Base-by-base conservation (phyloP, 345 rosid species). In the Lepidium sativum region DNA sequence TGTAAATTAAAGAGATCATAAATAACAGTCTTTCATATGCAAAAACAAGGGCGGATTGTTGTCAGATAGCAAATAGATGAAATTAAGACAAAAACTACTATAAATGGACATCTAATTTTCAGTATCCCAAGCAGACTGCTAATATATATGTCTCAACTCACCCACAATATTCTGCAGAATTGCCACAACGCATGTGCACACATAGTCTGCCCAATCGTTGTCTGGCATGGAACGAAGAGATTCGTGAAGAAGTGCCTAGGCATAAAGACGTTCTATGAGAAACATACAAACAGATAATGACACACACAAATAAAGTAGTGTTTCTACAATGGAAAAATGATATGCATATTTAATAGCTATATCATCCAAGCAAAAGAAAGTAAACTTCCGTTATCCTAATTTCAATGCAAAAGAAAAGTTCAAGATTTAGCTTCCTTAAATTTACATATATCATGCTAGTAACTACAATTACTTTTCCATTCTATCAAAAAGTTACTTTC, bases 81-180 rank as follows among this genome's bases (percentile, higher is more conserved):
- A 13, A 37, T 5, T 16, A 55, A 53, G 15, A 25, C 20, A 31
- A 50, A n/a, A n/a, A n/a, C n/a, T n/a, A 41, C 33, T 27, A 69
- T 23, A 33, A 50, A 50, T 40, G 43, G 55, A 42, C 13, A 29
- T 21, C n/a, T n/a, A 16, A 3, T 14, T 41, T 39, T 51, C 11
- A 39, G 29, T 18, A 17, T 32, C n/a, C 11, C 44, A 69, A 15
- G 52, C 37, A 41, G 60, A 54, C 33, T 54, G 17, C 49, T 62
- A 15, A 44, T 9, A 47, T 35, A 65, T 60, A 29, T 41, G 31
- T 57, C 43, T 52, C 38, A 67, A 80, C 88, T 60, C 78, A 89
- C 97, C 96, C 54, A 92, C 91, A 15, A 90, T 89, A 56, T 86
- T 92, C 60, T 89, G 98, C 66, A 92, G 77, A 69, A 92, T 83